Percentiles rank a stretch among this genome's conserved stretches.
Evolutionary conservation across 768 basidiomycete species (phyloP).

Genomic region (Daedaleopsis sinensis): DNA sequence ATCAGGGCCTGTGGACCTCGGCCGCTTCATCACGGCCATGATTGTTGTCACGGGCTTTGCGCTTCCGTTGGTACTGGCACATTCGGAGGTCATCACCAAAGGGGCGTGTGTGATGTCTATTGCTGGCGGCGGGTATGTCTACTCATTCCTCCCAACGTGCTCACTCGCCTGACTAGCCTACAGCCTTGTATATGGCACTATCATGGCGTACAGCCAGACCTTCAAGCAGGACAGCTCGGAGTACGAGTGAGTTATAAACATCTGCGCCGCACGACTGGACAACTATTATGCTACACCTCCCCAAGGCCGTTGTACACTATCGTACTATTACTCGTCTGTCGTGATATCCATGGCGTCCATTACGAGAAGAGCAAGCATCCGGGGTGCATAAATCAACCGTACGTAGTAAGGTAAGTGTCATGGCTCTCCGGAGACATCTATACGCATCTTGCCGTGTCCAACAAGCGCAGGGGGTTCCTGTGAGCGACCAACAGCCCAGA

Average conservation of each 20-base stretch:
- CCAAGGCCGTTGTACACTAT: conserved; percentile 24
- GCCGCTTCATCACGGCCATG: conserved; percentile 89
- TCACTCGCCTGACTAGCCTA: background rate
- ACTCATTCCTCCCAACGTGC: background rate
- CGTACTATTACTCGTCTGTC: conserved; percentile 16
- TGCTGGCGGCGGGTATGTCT: conserved; percentile 82
- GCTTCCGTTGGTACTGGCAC: conserved; percentile 88
- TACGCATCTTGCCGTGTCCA: conserved; percentile 21
- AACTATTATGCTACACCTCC: conserved; percentile 20
- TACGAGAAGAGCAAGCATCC: background rate
- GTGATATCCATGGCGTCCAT: conserved; percentile 13
- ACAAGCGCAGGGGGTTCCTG: conserved; percentile 9
- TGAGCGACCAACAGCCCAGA: conserved; percentile 28
- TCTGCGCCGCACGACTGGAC: conserved; percentile 13
- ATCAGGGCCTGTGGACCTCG: conserved; percentile 81
- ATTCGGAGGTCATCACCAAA: conserved; percentile 83
- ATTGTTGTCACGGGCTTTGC: conserved; percentile 94
- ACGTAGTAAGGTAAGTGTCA: background rate
- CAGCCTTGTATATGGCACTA: conserved; percentile 88
- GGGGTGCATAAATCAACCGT: background rate
- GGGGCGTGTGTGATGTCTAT: conserved; percentile 95
- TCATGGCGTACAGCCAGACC: conserved; percentile 82
- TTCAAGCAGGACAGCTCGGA: conserved; percentile 86
- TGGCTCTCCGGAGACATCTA: conserved; percentile 12
- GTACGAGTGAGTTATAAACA: conserved; percentile 53